Base-by-base conservation (phyloP, 2,329 filamentous ascomycete genomes). In the Byssothecium circinans region DNA sequence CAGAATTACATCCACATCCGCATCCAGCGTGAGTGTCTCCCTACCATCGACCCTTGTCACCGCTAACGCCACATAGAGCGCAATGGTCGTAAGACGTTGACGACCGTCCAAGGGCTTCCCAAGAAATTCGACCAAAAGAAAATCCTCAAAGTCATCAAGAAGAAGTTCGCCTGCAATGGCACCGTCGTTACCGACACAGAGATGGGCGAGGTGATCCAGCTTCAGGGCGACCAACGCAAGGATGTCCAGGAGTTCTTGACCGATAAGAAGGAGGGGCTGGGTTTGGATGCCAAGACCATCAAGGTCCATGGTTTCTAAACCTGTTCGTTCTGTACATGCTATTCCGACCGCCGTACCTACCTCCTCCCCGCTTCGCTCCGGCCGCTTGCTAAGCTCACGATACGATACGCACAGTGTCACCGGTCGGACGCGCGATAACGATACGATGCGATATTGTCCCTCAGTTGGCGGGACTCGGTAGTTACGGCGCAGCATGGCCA, bases 21-120 rank as follows among this genome's bases (percentile, higher is more conserved):
- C 78, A 97, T 97, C 75, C 94, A 99, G 76, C 94, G 92, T 97
- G 86, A 49, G 65, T 66, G 72, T 29, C 20, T 15, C 30, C n/a
- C 25, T n/a, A n/a, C n/a, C 14, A 15, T 34, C 14, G 23, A 6
- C 30, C 33, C 19, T 30, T 25, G n/a, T 23, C 44, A 14, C 5
- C 48, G 60, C 79, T 82, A 64, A 83, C 73, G 47, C 29, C 47
- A 53, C 52, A 63, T 75, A 97, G 92, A 99, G 81, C 94, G 94
- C 81, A 99, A 99, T 97, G 94, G 94, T 86, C 94, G 94, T 78
- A 99, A 99, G 85, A 97, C 94, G 81, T 84, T 99, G 88, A 99
- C 94, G 69, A 99, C 94, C 69, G 91, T 99, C 71, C 92, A 97
- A 84, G 94, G 94, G 78, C 86, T 99, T 70, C 92, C 94, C 58